phyloP scores from a whole-genome alignment of 192 early-diverging fungal species.

The Umbelopsis sp. region DNA sequence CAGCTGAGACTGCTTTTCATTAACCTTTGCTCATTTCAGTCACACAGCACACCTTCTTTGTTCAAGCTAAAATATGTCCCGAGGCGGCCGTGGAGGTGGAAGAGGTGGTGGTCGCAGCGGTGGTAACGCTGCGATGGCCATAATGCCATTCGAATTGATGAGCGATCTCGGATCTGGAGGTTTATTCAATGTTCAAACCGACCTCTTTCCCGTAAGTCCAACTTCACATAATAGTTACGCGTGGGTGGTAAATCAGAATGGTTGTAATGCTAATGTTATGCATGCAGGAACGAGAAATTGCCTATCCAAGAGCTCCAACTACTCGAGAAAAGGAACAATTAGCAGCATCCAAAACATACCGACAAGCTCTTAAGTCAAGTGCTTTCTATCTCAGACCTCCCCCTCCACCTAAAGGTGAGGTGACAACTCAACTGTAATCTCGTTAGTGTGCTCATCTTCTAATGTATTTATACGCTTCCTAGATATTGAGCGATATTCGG shows the following conservation, averaged over 20 bases:
- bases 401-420: conserved; percentile 30
- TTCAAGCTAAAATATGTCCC: background rate
- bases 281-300: conserved; percentile 28
- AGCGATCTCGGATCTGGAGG: conserved; percentile 31
- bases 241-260: background rate
- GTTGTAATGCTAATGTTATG: background rate
- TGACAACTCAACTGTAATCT: background rate
- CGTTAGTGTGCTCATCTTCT: background rate
- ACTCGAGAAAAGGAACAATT: conserved; percentile 26
- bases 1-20: too few species aligned
- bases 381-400: conserved; percentile 23
- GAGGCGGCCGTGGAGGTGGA: conserved; percentile 31
- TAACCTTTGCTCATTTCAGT: too few species aligned
- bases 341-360: conserved; percentile 17
- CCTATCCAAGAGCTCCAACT: conserved; percentile 29
- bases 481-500: conserved; percentile 41
- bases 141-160: conserved; percentile 37
- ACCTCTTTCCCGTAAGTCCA: conserved; percentile 35
- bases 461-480: background rate
- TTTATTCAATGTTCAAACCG: conserved; percentile 39
- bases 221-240: background rate
- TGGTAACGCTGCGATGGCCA: conserved; percentile 26
- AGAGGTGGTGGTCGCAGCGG: conserved; percentile 26
- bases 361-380: conserved; percentile 17
- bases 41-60: background rate